phyloP scores from a whole-genome alignment of 176 grass and related monocot genomes.

The Avena insularis region DNA sequence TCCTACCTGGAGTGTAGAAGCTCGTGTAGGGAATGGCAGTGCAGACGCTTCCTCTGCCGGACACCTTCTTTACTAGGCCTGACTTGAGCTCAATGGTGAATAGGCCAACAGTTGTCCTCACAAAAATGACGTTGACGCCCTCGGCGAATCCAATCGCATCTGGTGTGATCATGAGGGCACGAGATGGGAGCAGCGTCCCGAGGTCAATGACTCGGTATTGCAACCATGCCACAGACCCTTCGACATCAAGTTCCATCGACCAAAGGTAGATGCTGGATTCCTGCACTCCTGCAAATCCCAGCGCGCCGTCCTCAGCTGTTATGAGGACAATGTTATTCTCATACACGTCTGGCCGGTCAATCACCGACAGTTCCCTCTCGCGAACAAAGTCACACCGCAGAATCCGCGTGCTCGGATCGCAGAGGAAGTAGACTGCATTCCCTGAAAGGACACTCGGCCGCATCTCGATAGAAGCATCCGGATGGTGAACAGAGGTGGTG shows the following conservation, averaged over 20 bases:
- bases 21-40: background rate
- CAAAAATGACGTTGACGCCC: background rate
- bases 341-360: background rate
- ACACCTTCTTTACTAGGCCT: background rate
- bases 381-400: slow-evolving; percentile 1
- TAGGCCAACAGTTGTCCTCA: background rate
- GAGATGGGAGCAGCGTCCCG: background rate
- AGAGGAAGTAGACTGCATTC: slow-evolving; percentile 3
- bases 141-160: slow-evolving; percentile 11
- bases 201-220: background rate
- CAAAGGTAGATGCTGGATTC: background rate
- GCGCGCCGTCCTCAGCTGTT: background rate
- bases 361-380: background rate
- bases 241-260: background rate
- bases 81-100: slow-evolving; percentile 38
- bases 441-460: background rate
- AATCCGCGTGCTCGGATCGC: background rate
- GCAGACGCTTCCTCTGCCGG: too few species aligned
- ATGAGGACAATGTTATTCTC: background rate
- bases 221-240: background rate
- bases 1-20: slow-evolving; percentile 33
- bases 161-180: background rate
- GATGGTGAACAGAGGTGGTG: background rate
- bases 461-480: background rate
- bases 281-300: background rate